phyloP scores from a whole-genome alignment of 208 protist genomes.

The Jaenimonas drosophilae region DNA sequence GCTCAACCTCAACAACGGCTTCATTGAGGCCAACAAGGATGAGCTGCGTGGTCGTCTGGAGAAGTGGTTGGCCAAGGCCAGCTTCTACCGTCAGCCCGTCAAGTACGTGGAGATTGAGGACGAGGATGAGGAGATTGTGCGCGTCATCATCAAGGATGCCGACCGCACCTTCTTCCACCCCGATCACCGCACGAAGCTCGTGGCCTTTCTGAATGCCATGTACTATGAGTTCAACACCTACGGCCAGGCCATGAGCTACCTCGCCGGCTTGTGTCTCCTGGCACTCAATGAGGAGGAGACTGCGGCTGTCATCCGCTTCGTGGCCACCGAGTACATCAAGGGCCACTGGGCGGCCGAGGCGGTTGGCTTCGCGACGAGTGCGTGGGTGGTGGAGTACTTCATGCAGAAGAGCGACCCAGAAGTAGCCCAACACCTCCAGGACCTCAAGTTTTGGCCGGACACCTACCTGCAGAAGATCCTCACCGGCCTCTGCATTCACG shows the following conservation, averaged over 20 bases:
- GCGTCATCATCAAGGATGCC: conserved; percentile 89
- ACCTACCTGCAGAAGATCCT: conserved; percentile 90
- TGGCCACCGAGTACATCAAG: conserved; percentile 66
- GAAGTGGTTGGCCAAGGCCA: conserved; percentile 48
- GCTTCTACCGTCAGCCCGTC: conserved; percentile 56
- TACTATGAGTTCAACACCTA: conserved; percentile 79
- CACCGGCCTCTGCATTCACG: conserved; percentile 83
- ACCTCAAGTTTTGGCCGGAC: conserved; percentile 84
- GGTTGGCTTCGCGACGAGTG: conserved; percentile 80
- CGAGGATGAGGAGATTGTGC: conserved; percentile 77
- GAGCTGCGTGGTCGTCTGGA: conserved; percentile 44
- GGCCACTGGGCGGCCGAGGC: conserved; percentile 85
- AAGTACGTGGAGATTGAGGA: conserved; percentile 71
- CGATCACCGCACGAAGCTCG: conserved; percentile 65
- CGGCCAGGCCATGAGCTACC: conserved; percentile 87
- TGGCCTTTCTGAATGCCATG: conserved; percentile 69
- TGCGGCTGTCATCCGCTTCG: conserved; percentile 64
- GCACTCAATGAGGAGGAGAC: conserved; percentile 77
- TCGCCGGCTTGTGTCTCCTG: conserved; percentile 79
- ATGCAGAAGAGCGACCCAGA: conserved; percentile 62
- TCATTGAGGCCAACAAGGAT: conserved; percentile 51
- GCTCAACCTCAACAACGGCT: conserved; percentile 78
- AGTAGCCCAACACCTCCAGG: conserved; percentile 64
- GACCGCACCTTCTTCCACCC: conserved; percentile 77
- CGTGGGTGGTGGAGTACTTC: conserved; percentile 82